Evolutionary conservation across 2,329 filamentous ascomycete genomes (phyloP), one percentile per base, ranked within the genome.

Genomic region (Aspergillus spinulosporus): DNA sequence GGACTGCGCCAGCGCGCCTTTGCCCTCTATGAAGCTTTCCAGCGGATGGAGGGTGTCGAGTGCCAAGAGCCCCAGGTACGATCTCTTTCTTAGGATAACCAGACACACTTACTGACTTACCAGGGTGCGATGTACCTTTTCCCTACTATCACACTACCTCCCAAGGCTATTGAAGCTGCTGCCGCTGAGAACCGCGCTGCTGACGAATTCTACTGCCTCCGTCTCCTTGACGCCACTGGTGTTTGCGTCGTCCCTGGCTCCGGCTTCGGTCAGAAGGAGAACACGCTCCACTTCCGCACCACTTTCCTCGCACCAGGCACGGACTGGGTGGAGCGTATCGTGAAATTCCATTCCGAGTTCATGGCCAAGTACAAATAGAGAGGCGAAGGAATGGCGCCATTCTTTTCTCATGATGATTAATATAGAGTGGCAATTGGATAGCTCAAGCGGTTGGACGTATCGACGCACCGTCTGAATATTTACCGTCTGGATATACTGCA

Each of bases 71-170:
- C 94, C 54, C 89, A 84, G 71, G 83, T 85, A 73, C 58, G 76
- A 46, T 48, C 29, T 26, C 28, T 32, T 36, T 40, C 14, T 32
- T 14, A 14, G 15, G 9, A 31, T n/a, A 47, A 4, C 21, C 31
- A 28, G 37, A 42, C 26, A 11, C 5, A 29, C 34, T 8, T 15
- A n/a, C 14, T 49, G 46, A 43, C 9, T 31, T 52, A n/a, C 26
- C 8, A 96, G 83, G 94, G 94, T 59, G 88, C 89, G 72, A 99
- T 99, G 94, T 99, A 99, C 80, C 88, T 99, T 68, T 99, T 97
- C 85, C 94, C 94, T 26, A 94, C 90, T 66, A 96, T 99, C 77
- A 85, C 80, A 34, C 80, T 99, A 26, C 85, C 94, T 1, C 66
- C 77, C 26, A 90, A 90, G 77, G 94, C 92, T 40, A 76, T 87